Base-by-base conservation (phyloP, 495 filamentous ascomycete species). In the Trichoderma reesei region DNA sequence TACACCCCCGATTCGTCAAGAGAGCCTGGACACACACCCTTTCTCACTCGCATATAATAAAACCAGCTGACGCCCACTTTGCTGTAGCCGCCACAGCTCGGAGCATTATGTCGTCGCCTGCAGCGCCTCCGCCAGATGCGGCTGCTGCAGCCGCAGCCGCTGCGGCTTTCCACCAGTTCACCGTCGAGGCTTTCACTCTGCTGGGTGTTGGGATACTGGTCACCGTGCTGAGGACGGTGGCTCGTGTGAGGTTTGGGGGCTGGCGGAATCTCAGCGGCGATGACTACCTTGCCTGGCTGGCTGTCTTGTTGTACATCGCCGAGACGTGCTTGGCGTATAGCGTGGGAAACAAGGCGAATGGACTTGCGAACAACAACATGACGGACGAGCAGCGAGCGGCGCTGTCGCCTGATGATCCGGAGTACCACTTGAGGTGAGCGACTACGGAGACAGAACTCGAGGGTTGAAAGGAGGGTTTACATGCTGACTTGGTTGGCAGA, bases 301-400 rank as follows among this genome's bases (percentile, higher is more conserved):
- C 72, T 51, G 66, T 70, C 68, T 42, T 72, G 18, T 65, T 77
- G 39, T 79, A 79, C 62, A 67, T 72, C 5, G 65, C 71, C 10
- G 73, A 78, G 69, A 70, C 73, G 0, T 68, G 70, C 33, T 67
- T 77, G 11, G 75, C 74, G 1, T 78, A 76, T 36, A 68, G 68
- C 6, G 72, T 76, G 36, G 77, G 73, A 26, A 68, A 71, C 62
- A 75, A 76, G 65, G 84, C 78, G 60, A 69, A 75, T 20, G 85
- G 85, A 2, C 75, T 87, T 37, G 83, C 84, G 37, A 87, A 87
- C 68, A 86, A 84, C 69, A 67, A 78, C 66, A 85, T 87, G 82
- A 83, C 83, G 5, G 78, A 81, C 42, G 77, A 76, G 20, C 67
- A 83, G 63, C 76, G 84, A 26, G 68, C 65, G 8, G 63, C 74